phyloP scores from a whole-genome alignment of 768 basidiomycete species.

The Lactarius deliciosus region DNA sequence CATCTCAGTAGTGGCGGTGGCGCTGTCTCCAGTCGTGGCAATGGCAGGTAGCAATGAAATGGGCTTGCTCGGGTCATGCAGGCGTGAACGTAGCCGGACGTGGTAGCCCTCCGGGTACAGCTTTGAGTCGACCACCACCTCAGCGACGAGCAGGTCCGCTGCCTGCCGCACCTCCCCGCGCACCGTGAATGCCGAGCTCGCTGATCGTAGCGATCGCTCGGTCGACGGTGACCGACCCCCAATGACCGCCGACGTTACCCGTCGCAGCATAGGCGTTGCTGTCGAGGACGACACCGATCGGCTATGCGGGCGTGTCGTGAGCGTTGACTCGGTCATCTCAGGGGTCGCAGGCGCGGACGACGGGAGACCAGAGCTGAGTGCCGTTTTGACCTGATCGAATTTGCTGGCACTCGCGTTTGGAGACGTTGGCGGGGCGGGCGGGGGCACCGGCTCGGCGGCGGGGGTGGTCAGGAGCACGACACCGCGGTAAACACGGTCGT shows the following conservation, averaged over 20 bases:
- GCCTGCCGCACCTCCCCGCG: constrained; percentile 59
- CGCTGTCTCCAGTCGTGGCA: constrained; percentile 1
- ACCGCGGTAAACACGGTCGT: constrained; percentile 51
- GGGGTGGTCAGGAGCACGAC: constrained; percentile 47
- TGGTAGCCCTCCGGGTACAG: constrained; percentile 77
- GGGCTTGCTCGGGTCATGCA: constrained; percentile 41
- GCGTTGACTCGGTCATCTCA: constrained; percentile 13
- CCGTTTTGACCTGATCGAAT: constrained; percentile 16
- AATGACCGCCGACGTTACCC: constrained; percentile 24
- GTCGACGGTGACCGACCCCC: constrained; percentile 38
- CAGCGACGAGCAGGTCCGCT: constrained; percentile 74
- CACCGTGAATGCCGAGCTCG: constrained; percentile 58
- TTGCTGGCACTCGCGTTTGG: constrained; percentile 6
- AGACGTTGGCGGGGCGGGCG: constrained; percentile 22
- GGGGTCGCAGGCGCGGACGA: neutral
- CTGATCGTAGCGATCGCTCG: constrained; percentile 36
- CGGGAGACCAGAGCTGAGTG: neutral
- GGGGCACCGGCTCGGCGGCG: constrained; percentile 24
- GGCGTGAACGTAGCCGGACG: constrained; percentile 46
- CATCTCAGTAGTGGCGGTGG: neutral
- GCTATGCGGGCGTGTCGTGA: constrained; percentile 23
- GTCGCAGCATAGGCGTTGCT: constrained; percentile 16
- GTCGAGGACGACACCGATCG: constrained; percentile 26
- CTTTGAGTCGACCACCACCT: constrained; percentile 79
- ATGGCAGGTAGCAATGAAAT: constrained; percentile 38